Conservation (phyloP, 2,329 filamentous ascomycete species). For the Venturia carpophila region DNA sequence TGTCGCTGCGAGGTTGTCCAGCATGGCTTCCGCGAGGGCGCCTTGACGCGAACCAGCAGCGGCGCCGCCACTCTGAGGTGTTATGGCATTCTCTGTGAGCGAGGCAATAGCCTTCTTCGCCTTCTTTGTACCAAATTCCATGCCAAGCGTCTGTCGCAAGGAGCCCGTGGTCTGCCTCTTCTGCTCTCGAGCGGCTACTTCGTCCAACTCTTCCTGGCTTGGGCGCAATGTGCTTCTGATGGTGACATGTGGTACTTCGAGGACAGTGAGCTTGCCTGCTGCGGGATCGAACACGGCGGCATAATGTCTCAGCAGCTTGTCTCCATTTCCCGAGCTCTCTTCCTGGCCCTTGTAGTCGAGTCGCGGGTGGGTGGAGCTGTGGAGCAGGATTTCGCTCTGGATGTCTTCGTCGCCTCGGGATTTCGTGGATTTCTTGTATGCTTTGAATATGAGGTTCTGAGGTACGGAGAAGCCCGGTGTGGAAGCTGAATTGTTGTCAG, state of each 20-base stretch:
- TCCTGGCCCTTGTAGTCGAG: slow-evolving; percentile 52
- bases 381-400: slow-evolving; percentile 36
- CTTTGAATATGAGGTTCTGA: slow-evolving; percentile 39
- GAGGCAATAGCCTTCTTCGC: slow-evolving; percentile 69
- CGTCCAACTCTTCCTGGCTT: slow-evolving; percentile 35
- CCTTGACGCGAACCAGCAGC: slow-evolving; percentile 24
- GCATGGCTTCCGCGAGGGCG: slow-evolving; percentile 25
- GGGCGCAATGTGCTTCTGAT: slow-evolving; percentile 43
- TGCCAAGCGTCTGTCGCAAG: slow-evolving; percentile 49
- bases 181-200: slow-evolving; percentile 26
- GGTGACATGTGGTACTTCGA: slow-evolving; percentile 47
- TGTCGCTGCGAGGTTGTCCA: slow-evolving; percentile 8
- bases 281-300: slow-evolving; percentile 52
- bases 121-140: slow-evolving; percentile 79
- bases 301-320: slow-evolving; percentile 51
- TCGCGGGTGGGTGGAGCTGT: slow-evolving; percentile 52
- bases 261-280: slow-evolving; percentile 45
- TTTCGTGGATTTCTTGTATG: slow-evolving; percentile 36
- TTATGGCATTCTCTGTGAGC: slow-evolving; percentile 63
- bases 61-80: slow-evolving; percentile 29
- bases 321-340: slow-evolving; percentile 39
- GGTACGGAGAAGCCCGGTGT: slow-evolving; percentile 36
- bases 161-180: slow-evolving; percentile 6
- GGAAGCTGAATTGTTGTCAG: slow-evolving; percentile 17
- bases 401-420: neutral